These are phyloP conservation scores for Mucor plumbeus DNA, from an alignment of 371 early-diverging fungal genomes.

Conservation along the genomic window DNA sequence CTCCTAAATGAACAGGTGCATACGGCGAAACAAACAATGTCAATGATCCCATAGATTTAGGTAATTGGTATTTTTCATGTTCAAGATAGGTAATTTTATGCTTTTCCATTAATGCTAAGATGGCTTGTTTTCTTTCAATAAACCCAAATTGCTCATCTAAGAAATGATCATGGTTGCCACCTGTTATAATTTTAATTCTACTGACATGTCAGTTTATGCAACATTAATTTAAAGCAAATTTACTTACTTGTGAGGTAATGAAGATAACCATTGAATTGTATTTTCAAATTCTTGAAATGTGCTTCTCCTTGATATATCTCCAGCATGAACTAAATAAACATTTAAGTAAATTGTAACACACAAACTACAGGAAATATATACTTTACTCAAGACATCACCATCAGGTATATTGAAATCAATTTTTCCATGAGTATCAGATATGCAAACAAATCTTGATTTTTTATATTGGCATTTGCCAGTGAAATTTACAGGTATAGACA, in stretches of 20 bases:
- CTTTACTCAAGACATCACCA: constrained; percentile 52
- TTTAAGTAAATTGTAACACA: background rate
- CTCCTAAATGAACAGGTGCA: constrained; percentile 54
- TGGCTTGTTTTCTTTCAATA: constrained; percentile 19
- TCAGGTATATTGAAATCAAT: constrained; percentile 43
- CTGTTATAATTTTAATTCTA: constrained; percentile 58
- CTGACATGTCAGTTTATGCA: background rate
- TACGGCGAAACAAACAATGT: constrained; percentile 59
- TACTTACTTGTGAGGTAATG: constrained; percentile 47
- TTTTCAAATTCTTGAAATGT: constrained; percentile 31
- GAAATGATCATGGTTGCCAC: constrained; percentile 60
- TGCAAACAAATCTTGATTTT: constrained; percentile 48
- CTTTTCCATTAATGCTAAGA: constrained; percentile 31
- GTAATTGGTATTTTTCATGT: constrained; percentile 47
- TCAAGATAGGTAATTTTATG: constrained; percentile 53
- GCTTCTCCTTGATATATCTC: constrained; percentile 48
- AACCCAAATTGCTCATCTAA: constrained; percentile 34
- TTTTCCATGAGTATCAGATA: constrained; percentile 55
- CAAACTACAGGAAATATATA: background rate
- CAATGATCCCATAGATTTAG: constrained; percentile 37
- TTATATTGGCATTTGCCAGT: background rate
- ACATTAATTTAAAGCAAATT: too few relatives aligned
- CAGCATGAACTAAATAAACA: constrained; percentile 47
- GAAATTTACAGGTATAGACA: constrained; percentile 13
- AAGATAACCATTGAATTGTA: constrained; percentile 42